A percentile compares a stretch with the other conserved stretches of the same genome.
These are phyloP conservation scores for Astragalus glycyphyllos DNA, from an alignment of 306 rosid genomes.

Conservation along the genomic window DNA sequence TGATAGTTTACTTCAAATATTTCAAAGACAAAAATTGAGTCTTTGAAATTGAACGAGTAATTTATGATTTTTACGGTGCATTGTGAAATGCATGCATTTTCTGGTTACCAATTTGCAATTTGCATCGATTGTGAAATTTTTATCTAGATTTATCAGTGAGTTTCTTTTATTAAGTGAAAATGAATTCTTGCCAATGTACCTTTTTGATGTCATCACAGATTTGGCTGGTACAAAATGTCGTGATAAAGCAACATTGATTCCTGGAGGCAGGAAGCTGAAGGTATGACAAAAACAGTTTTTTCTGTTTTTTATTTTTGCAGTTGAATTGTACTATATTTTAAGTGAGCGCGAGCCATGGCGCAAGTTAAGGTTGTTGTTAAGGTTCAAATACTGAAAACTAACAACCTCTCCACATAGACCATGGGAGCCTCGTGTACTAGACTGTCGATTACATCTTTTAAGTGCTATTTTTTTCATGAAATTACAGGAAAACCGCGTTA, in stretches of 20 bases:
- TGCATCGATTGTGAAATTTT: conserved; percentile 4
- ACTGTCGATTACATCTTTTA: conserved; percentile 5
- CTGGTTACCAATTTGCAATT: background rate
- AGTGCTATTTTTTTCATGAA: conserved; percentile 15
- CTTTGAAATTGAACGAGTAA: background rate
- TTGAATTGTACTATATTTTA: too few relatives aligned
- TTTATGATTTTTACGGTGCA: conserved; percentile 1
- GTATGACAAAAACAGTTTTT: conserved; percentile 41
- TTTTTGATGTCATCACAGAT: conserved; percentile 45
- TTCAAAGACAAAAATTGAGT: background rate
- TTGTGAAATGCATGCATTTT: conserved; percentile 21
- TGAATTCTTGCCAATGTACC: too few relatives aligned
- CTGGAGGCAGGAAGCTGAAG: conserved; percentile 65
- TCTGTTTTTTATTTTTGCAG: too few relatives aligned
- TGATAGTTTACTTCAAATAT: background rate
- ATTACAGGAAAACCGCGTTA: conserved; percentile 55
- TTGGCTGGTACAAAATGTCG: conserved; percentile 33
- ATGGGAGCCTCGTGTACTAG: too few relatives aligned
- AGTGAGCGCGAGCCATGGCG: too few relatives aligned
- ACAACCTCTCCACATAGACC: too few relatives aligned
- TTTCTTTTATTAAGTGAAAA: too few relatives aligned
- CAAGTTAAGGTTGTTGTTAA: too few relatives aligned
- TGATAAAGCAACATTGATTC: conserved; percentile 38
- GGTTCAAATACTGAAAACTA: too few relatives aligned
- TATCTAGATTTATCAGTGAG: too few relatives aligned